Conservation (phyloP, 2,329 filamentous ascomycete genomes). For the Botryotinia calthae region DNA sequence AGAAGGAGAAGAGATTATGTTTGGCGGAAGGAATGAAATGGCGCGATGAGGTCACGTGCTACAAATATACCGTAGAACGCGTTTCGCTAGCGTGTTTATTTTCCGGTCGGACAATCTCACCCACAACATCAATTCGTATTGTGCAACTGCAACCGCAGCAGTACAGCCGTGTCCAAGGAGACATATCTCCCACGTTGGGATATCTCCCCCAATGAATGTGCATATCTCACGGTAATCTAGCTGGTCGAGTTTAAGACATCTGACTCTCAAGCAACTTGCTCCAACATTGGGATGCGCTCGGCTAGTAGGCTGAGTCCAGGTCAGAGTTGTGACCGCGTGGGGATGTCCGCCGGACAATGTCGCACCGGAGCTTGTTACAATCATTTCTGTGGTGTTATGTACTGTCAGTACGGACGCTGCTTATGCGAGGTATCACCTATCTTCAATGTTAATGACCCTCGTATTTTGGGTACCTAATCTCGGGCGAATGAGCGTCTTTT, state of each 20-base stretch:
- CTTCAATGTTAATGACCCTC: conserved; percentile 11
- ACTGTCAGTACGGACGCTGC: conserved; percentile 22
- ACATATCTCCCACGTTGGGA: not conserved
- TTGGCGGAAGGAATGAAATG: not conserved
- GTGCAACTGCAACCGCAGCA: conserved; percentile 4
- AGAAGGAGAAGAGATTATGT: conserved; percentile 3
- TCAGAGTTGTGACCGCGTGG: conserved; percentile 8
- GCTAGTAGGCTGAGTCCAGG: conserved; percentile 7
- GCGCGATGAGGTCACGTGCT: not conserved
- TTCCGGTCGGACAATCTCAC: conserved; percentile 14
- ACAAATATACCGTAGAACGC: not conserved
- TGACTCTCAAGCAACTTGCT: not conserved
- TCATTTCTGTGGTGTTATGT: conserved; percentile 17
- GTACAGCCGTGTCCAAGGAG: not conserved
- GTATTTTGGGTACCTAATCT: conserved; percentile 22
- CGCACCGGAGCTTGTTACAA: conserved; percentile 20
- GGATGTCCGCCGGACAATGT: conserved; percentile 24
- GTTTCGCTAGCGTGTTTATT: conserved; percentile 13
- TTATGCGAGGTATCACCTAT: conserved; percentile 16
- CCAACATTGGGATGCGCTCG: not conserved
- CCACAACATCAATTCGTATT: not conserved
- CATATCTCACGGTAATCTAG: conserved; percentile 11
- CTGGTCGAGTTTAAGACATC: conserved; percentile 20
- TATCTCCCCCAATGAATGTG: not conserved
- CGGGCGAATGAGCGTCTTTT: conserved; percentile 17